Base-by-base conservation (phyloP, 1,139 yeast genomes). In the Yamadazyma conglobata region DNA sequence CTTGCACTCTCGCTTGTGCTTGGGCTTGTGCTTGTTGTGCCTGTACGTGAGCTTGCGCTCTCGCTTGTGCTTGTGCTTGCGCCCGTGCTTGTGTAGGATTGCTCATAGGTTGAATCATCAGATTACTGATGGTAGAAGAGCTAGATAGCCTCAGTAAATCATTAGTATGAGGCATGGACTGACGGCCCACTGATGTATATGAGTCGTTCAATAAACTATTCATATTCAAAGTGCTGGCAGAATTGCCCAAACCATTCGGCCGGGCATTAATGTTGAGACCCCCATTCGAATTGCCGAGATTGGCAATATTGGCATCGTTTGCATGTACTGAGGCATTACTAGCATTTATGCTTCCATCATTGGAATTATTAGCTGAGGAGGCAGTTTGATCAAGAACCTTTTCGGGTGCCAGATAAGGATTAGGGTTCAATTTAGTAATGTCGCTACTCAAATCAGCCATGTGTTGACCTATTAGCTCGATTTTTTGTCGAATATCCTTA, bases 361-460 rank as follows among this genome's bases (percentile, higher is more conserved):
- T 7, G 19, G 19, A 17, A 17, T 17, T 18, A 19, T 24, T 18
- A 20, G 7, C 23, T 20, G 23, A 20, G 23, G 23, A 9, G 7
- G 10, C n/a, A 20, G 23, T 25, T 13, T 25, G 28, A 14, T 22
- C 19, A 9, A 12, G 28, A n/a, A 19, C 15, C 8, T 18, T 11
- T 4, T 22, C 19, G 7, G 22, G 19, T 5, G 28, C 19, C 19
- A 17, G 9, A 7, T 17, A 9, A 17, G 16, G 9, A 4, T 15
- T 17, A 4, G 27, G 27, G 13, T 19, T 22, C 10, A 44, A 30
- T 10, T 34, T 36, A n/a, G 42, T 41, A 4, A 44, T 42, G 34
- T 44, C 47, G 23, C 39, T 34, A 10, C 41, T 37, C 21, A 44
- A 39, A 33, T 44, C 46, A 5, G 44, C 40, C 44, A 44, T 42